phyloP scores from a whole-genome alignment of 192 early-diverging fungal species.

The Rhizoclosmatium globosum region DNA sequence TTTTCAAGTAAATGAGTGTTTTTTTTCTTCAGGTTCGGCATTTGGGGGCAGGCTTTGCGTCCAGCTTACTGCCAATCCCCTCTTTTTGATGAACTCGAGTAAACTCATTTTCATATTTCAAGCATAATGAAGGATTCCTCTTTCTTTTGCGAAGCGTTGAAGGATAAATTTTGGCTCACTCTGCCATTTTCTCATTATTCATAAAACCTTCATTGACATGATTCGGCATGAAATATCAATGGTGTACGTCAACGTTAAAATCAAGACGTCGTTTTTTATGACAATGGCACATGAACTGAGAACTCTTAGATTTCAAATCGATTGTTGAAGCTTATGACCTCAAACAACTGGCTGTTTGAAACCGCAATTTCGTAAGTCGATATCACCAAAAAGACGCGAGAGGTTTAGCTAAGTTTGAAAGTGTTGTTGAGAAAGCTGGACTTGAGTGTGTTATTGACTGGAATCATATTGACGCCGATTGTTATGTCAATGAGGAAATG shows the following conservation, averaged over 20 bases:
- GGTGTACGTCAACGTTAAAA: slow-evolving; percentile 36
- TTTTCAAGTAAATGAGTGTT: no score
- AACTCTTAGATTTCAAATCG: slow-evolving; percentile 59
- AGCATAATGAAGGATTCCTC: no score
- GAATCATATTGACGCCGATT: slow-evolving; percentile 8
- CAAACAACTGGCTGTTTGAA: slow-evolving; percentile 60
- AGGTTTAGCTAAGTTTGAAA: slow-evolving; percentile 64
- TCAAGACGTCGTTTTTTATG: slow-evolving; percentile 50
- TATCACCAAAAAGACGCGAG: slow-evolving; percentile 53
- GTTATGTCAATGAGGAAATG: slow-evolving; percentile 67
- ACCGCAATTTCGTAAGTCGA: slow-evolving; percentile 65
- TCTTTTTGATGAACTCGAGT: no score
- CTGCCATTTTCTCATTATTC: no score
- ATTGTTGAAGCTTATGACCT: slow-evolving; percentile 65
- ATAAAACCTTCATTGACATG: slow-evolving; percentile 33
- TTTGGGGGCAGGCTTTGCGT: no score
- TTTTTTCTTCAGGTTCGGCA: no score
- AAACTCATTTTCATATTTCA: no score
- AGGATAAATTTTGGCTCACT: no score
- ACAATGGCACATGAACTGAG: slow-evolving; percentile 53
- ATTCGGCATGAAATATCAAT: slow-evolving; percentile 26
- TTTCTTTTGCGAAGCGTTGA: no score
- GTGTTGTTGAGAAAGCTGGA: slow-evolving; percentile 55
- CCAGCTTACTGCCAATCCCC: no score
- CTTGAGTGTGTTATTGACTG: slow-evolving; percentile 54